phyloP scores from a whole-genome alignment of 2,329 filamentous ascomycete species.

The Zasmidium cellare region DNA sequence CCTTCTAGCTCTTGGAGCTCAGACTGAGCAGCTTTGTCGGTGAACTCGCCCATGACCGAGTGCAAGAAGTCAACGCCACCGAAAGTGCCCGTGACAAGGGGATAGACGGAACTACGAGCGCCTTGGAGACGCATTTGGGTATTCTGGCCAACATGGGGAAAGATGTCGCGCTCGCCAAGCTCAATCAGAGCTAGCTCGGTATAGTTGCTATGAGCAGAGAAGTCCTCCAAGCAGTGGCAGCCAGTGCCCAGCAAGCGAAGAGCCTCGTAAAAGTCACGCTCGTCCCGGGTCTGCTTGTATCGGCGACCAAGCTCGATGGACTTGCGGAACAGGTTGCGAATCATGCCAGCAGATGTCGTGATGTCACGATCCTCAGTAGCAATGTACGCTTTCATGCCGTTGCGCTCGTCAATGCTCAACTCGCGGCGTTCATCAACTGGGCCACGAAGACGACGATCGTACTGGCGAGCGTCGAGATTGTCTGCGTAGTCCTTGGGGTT shows the following conservation, averaged over 20 bases:
- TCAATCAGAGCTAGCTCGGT: conserved; percentile 84
- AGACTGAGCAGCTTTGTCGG: conserved; percentile 86
- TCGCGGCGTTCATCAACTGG: conserved; percentile 73
- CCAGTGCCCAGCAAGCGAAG: conserved; percentile 84
- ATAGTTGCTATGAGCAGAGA: conserved; percentile 92
- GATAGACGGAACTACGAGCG: conserved; percentile 68
- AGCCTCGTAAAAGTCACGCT: conserved; percentile 82
- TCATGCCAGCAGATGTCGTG: conserved; percentile 76
- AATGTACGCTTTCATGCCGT: conserved; percentile 81
- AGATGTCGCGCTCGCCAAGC: conserved; percentile 75
- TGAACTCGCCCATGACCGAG: conserved; percentile 76
- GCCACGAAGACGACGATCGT: conserved; percentile 77
- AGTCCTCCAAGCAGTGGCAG: conserved; percentile 89
- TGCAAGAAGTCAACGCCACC: conserved; percentile 85
- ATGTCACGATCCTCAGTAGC: conserved; percentile 77
- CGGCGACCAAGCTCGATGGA: conserved; percentile 78
- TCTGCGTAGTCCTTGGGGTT: conserved; percentile 69
- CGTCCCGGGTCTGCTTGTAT: conserved; percentile 65
- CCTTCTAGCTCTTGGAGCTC: conserved; percentile 87
- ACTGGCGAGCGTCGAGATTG: conserved; percentile 78
- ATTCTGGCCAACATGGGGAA: conserved; percentile 79
- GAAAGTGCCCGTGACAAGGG: conserved; percentile 87
- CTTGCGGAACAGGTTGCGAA: conserved; percentile 69
- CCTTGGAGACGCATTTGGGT: conserved; percentile 72
- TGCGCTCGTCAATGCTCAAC: conserved; percentile 69